Evolutionary conservation across 208 protist genomes (phyloP), one percentile per base, ranked within the genome.

Genomic region (Wallacemonas sp.): DNA sequence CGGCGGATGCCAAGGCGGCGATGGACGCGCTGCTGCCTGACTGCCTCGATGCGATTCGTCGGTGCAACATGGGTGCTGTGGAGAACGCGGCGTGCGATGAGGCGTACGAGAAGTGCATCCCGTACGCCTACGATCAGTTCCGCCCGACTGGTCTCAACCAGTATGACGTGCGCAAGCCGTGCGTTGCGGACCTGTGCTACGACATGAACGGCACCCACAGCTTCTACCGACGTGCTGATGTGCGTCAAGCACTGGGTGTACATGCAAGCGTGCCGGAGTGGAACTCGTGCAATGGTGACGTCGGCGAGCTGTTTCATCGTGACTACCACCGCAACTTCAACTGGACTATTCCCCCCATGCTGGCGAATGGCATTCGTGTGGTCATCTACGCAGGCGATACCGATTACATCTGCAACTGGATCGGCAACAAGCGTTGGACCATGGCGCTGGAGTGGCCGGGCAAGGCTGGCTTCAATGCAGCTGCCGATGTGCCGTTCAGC

Each of bases 321-420:
- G 94, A 98, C 80, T 79, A 57, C 61, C 72, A 83, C 42, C 72
- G 81, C 34, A 79, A 78, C 63, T 93, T 89, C 30, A 81, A 94
- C 66, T 65, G 68, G 32, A 71, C 65, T 0, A 37, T 97, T 1
- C 82, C 87, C 0, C 42, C n/a, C 2, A 59, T 97, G 42, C 73
- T 97, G 22, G 73, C 24, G 5, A 62, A 36, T 33, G 76, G 75
- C n/a, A 68, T 97, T 9, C 81, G 77, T 26, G 92, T 96, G n/a
- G 50, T 97, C 65, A 80, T 97, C 41, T 98, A 97, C 76, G 86
- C 82, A 0, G 95, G 95, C 10, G 93, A 97, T 38, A 63, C 76
- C 44, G 94, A 98, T 71, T 97, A 82, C 59, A 93, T 96, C 60
- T 97, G 93, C 71, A 98, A 98, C 69, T 97, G 80, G 76, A 68